These are phyloP conservation scores for Eucalyptus globulus DNA, from an alignment of 345 rosid genomes.

Conservation along the genomic window DNA sequence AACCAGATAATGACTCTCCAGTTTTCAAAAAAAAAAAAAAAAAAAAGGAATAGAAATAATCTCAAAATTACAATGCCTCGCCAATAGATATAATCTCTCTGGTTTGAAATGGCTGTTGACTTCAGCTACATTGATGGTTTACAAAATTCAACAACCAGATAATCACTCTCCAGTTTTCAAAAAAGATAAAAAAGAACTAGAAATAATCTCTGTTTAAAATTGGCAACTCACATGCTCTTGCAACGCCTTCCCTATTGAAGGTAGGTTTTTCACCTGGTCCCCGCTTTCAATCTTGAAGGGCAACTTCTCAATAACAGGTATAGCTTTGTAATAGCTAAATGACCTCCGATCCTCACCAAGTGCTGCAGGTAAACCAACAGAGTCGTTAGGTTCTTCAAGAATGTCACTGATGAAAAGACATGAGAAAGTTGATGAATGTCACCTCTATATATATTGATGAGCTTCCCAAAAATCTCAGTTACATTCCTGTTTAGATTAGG, in stretches of 20 bases:
- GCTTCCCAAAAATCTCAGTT: slow-evolving; percentile 83
- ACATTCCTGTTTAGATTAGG: slow-evolving; percentile 80
- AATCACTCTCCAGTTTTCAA: no score
- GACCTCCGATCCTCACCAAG: slow-evolving; percentile 94
- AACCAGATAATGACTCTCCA: no score
- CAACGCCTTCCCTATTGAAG: slow-evolving; percentile 94
- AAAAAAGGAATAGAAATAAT: not conserved
- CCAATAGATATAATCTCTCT: not conserved
- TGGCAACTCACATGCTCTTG: slow-evolving; percentile 74
- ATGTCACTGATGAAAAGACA: not conserved
- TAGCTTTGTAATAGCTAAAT: slow-evolving; percentile 91
- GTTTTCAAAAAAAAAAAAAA: not conserved
- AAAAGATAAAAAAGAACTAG: not conserved
- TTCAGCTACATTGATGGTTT: no score
- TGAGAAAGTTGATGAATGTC: not conserved
- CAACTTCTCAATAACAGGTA: slow-evolving; percentile 74
- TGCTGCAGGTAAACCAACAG: slow-evolving; percentile 21
- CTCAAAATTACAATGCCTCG: no score
- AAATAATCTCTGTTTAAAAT: not conserved
- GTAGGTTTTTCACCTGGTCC: slow-evolving; percentile 71
- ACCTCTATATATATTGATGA: slow-evolving; percentile 85
- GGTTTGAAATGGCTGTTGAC: not conserved
- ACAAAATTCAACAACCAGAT: no score
- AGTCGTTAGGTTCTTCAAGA: not conserved
- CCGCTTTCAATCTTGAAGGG: slow-evolving; percentile 76